Percentiles rank a stretch among this genome's conserved stretches.
phyloP scores from a whole-genome alignment of 2,329 filamentous ascomycete species.

The Aquanectria penicillioides region DNA sequence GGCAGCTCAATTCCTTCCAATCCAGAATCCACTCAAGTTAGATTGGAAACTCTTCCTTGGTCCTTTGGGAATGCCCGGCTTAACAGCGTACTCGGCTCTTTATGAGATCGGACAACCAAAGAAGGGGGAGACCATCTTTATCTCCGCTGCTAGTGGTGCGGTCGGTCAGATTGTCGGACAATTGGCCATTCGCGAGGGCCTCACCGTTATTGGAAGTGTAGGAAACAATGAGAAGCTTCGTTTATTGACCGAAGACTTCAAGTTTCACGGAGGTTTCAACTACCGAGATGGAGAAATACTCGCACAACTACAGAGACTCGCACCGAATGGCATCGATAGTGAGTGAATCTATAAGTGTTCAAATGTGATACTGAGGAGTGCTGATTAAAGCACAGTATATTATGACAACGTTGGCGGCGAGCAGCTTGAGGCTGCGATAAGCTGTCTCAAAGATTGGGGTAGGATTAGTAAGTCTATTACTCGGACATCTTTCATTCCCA shows the following conservation, averaged over 20 bases:
- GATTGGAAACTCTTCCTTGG: conserved; percentile 72
- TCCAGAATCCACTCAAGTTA: conserved; percentile 73
- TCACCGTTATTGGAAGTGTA: conserved; percentile 79
- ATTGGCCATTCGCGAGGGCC: conserved; percentile 78
- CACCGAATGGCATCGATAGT: conserved; percentile 76
- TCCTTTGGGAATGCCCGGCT: conserved; percentile 78
- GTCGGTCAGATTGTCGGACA: conserved; percentile 81
- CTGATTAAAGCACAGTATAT: conserved; percentile 59
- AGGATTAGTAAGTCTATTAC: background rate
- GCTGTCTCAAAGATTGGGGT: background rate
- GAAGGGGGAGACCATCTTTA: conserved; percentile 81
- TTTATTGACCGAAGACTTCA: conserved; percentile 74
- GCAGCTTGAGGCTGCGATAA: conserved; percentile 67
- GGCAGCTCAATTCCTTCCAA: conserved; percentile 54
- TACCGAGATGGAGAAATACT: conserved; percentile 79
- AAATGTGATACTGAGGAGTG: background rate
- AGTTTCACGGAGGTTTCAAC: conserved; percentile 80
- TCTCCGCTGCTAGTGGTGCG: conserved; percentile 78
- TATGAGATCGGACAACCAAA: conserved; percentile 80
- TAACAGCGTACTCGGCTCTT: conserved; percentile 79
- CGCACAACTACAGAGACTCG: conserved; percentile 72
- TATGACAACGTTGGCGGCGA: conserved; percentile 85
- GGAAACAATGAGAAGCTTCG: conserved; percentile 80
- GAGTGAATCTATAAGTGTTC: background rate
- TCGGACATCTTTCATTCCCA: too few relatives aligned